phyloP scores from a whole-genome alignment of 306 rosid species.

The Echinosophora koreensis region DNA sequence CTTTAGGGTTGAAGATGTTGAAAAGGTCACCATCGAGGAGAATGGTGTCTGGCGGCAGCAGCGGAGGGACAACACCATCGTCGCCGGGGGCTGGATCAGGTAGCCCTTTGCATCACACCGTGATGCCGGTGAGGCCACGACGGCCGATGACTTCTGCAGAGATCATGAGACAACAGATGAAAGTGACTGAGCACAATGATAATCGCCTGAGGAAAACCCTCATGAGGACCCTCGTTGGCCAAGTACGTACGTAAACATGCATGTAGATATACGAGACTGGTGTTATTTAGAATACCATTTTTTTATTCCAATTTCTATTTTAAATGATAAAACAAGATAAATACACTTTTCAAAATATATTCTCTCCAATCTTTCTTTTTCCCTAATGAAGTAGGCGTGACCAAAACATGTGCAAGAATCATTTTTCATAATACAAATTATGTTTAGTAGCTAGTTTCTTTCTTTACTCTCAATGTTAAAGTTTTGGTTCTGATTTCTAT shows the following conservation, averaged over 20 bases:
- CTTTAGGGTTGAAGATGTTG: constrained; percentile 85
- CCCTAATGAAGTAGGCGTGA: too few species aligned
- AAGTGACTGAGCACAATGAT: constrained; percentile 88
- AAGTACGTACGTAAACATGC: constrained; percentile 62
- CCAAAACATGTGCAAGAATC: too few species aligned
- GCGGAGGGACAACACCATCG: constrained; percentile 55
- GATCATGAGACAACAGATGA: constrained; percentile 98
- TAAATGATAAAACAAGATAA: too few species aligned
- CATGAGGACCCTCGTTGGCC: constrained; percentile 92
- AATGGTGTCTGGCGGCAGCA: constrained; percentile 61
- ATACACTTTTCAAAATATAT: too few species aligned
- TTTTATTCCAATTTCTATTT: too few species aligned
- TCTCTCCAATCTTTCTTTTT: too few species aligned
- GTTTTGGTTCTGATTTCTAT: constrained; percentile 1
- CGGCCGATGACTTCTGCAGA: constrained; percentile 99
- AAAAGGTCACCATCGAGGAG: constrained; percentile 90
- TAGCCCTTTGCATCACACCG: constrained; percentile 48
- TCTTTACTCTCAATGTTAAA: background rate
- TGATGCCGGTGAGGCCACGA: constrained; percentile 61
- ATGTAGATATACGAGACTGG: too few species aligned
- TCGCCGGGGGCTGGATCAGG: constrained; percentile 54
- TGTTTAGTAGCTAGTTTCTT: background rate
- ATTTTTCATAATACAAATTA: background rate
- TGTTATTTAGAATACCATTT: too few species aligned
- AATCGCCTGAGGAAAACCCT: constrained; percentile 81